These are phyloP conservation scores for Isabelozyma pseudorhagii DNA, from an alignment of 805 yeast species.

Conservation along the genomic window DNA sequence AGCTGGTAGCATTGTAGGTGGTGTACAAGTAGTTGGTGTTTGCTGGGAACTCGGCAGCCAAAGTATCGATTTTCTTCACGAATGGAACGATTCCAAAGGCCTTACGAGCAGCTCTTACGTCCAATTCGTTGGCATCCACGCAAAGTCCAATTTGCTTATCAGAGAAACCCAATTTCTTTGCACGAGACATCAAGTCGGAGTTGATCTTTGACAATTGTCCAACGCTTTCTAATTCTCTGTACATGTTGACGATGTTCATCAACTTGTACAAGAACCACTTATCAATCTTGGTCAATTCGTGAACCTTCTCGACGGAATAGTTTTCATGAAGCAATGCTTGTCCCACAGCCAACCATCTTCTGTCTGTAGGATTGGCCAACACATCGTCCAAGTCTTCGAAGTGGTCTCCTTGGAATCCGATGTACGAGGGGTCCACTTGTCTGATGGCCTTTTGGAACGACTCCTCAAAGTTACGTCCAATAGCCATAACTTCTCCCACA, in stretches of 20 bases:
- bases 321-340: constrained; percentile 91
- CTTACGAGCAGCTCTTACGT: constrained; percentile 80
- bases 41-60: constrained; percentile 99
- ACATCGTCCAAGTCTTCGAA: constrained; percentile 75
- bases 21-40: constrained; percentile 93
- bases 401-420: constrained; percentile 88
- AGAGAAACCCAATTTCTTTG: constrained; percentile 93
- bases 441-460: constrained; percentile 96
- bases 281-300: constrained; percentile 89
- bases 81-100: constrained; percentile 80
- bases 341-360: constrained; percentile 98
- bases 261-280: constrained; percentile 93
- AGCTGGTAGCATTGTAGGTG: constrained; percentile 86
- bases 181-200: constrained; percentile 66
- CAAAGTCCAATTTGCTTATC: constrained; percentile 88
- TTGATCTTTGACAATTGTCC: constrained; percentile 56
- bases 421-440: constrained; percentile 86
- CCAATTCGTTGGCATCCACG: constrained; percentile 70
- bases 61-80: constrained; percentile 94
- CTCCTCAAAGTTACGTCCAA: constrained; percentile 97
- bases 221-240: constrained; percentile 68
- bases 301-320: constrained; percentile 88
- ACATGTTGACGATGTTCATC: constrained; percentile 88
- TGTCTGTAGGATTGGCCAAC: constrained; percentile 84
- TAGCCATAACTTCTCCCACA: constrained; percentile 99